phyloP scores from a whole-genome alignment of 2,329 filamentous ascomycete species.

The Aureobasidium sp. region DNA sequence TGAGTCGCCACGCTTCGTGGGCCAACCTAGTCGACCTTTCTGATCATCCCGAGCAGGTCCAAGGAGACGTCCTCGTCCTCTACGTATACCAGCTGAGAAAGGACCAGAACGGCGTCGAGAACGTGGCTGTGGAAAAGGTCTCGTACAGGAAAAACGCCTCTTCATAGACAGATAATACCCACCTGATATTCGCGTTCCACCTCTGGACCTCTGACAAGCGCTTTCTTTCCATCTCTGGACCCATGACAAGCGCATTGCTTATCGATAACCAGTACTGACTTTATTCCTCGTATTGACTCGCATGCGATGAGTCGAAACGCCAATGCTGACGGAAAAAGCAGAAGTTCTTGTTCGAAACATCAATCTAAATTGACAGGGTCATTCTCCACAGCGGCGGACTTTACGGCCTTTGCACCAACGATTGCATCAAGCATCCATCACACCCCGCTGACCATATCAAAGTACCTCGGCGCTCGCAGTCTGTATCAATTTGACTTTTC shows the following conservation, averaged over 20 bases:
- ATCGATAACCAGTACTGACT: not conserved
- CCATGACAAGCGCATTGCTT: not conserved
- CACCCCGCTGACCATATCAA: not conserved
- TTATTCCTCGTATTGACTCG: not conserved
- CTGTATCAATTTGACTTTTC: not conserved
- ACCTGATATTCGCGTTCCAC: not conserved
- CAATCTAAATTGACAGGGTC: not conserved
- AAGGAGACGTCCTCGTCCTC: conserved; percentile 89
- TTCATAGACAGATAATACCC: conserved; percentile 3
- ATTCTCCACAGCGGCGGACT: not conserved
- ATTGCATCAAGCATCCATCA: not conserved
- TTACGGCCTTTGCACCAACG: not conserved
- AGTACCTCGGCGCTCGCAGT: not conserved
- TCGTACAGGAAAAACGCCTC: conserved; percentile 39
- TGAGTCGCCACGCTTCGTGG: conserved; percentile 42
- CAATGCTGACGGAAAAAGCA: not conserved
- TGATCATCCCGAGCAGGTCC: conserved; percentile 51
- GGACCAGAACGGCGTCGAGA: conserved; percentile 44
- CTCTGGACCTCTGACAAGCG: too few relatives aligned
- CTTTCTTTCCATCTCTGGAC: not conserved
- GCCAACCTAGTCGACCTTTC: conserved; percentile 9
- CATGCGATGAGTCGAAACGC: not conserved
- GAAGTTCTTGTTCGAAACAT: not conserved
- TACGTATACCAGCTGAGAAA: conserved; percentile 69
- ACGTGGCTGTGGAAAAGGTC: conserved; percentile 47